Evolutionary conservation across 345 rosid species (phyloP).

Genomic region (Physaria fendleri): DNA sequence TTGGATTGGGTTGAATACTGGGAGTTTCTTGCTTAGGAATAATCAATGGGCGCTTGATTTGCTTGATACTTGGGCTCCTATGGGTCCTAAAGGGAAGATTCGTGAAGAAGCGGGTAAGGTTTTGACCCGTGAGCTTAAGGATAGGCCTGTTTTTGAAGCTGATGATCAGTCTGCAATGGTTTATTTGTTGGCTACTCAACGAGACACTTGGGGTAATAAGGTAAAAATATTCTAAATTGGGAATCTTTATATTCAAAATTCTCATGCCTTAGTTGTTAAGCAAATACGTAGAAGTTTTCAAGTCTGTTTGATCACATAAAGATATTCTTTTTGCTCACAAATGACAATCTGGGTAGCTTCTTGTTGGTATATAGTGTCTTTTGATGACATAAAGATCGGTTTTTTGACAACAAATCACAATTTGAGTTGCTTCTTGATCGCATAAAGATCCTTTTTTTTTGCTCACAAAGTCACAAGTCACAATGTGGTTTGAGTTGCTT

Average conservation of each 20-base stretch:
- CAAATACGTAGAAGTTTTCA: neutral
- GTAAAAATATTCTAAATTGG: constrained; percentile 5
- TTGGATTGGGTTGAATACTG: constrained; percentile 76
- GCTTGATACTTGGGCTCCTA: constrained; percentile 68
- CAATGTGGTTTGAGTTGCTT: no score
- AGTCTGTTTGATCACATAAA: neutral
- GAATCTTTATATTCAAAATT: neutral
- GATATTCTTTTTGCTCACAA: neutral
- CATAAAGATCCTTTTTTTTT: neutral
- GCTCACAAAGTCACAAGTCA: no score
- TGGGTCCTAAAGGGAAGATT: constrained; percentile 72
- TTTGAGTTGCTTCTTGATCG: neutral
- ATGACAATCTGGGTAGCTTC: neutral
- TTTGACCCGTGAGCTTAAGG: constrained; percentile 56
- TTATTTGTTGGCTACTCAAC: constrained; percentile 56
- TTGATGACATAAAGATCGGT: neutral
- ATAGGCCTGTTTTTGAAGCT: constrained; percentile 57
- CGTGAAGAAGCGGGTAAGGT: constrained; percentile 65
- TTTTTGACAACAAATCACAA: neutral
- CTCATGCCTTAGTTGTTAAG: neutral
- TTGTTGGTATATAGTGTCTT: neutral
- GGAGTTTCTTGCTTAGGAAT: constrained; percentile 64
- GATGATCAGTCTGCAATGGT: constrained; percentile 81
- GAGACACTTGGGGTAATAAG: constrained; percentile 59
- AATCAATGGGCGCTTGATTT: constrained; percentile 67